phyloP scores from a whole-genome alignment of 352 stramenopile genomes.

The Synura sp. region DNA sequence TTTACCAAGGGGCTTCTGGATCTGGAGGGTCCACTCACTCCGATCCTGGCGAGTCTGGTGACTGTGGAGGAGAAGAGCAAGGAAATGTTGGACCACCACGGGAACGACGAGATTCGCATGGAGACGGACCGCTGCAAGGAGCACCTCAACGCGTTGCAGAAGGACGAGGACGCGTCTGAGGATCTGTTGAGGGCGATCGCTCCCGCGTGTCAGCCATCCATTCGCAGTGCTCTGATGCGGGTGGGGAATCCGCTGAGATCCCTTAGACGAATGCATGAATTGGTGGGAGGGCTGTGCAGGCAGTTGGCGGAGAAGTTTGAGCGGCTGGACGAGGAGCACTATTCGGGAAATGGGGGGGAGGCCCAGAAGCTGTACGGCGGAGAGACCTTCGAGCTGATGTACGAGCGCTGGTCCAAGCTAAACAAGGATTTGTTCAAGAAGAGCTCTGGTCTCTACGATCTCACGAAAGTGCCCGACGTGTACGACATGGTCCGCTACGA shows the following conservation, averaged over 20 bases:
- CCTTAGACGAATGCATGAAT: slow-evolving; percentile 61
- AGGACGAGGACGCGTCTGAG: slow-evolving; percentile 60
- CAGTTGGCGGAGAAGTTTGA: background rate
- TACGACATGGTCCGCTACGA: slow-evolving; percentile 97
- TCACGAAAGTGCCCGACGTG: slow-evolving; percentile 86
- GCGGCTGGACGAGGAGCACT: background rate
- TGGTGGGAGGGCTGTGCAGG: slow-evolving; percentile 57
- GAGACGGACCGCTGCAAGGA: slow-evolving; percentile 82
- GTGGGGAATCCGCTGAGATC: slow-evolving; percentile 73
- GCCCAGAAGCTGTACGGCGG: slow-evolving; percentile 17
- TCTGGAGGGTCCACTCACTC: slow-evolving; percentile 91
- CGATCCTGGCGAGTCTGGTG: slow-evolving; percentile 95
- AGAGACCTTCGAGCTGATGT: slow-evolving; percentile 46
- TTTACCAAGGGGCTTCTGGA: slow-evolving; percentile 99
- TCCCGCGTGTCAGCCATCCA: slow-evolving; percentile 37
- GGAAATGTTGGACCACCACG: slow-evolving; percentile 93
- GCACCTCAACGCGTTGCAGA: slow-evolving; percentile 55
- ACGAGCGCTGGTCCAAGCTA: slow-evolving; percentile 79
- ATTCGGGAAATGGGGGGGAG: background rate
- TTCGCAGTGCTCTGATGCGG: slow-evolving; percentile 63
- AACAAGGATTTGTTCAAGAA: slow-evolving; percentile 87
- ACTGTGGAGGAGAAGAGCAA: slow-evolving; percentile 10
- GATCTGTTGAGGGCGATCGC: slow-evolving; percentile 53
- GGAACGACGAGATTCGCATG: slow-evolving; percentile 93
- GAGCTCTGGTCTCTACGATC: slow-evolving; percentile 64